A percentile compares a stretch with the other conserved stretches of the same genome.
These are phyloP conservation scores for Iberis amara DNA, from an alignment of 441 rosid species.

Conservation along the genomic window DNA sequence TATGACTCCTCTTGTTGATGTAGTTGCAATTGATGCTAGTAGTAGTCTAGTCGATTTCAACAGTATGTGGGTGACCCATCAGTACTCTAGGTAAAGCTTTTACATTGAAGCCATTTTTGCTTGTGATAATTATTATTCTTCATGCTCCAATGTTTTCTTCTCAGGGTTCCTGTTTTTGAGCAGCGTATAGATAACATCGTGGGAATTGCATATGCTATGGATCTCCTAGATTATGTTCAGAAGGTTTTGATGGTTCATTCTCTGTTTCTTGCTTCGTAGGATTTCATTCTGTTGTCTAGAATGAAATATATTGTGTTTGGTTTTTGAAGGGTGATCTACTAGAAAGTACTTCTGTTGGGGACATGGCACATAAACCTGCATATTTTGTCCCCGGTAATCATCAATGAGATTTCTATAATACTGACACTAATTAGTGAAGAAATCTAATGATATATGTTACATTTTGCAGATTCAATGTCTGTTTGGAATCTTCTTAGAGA, in stretches of 20 bases:
- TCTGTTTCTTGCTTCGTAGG: slow-evolving; percentile 11
- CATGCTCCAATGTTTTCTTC: slow-evolving; percentile 30
- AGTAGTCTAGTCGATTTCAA: slow-evolving; percentile 83
- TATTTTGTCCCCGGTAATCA: slow-evolving; percentile 90
- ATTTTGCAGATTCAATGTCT: slow-evolving; percentile 86
- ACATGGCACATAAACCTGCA: slow-evolving; percentile 98
- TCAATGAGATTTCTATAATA: slow-evolving; percentile 15
- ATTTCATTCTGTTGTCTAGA: slow-evolving; percentile 34
- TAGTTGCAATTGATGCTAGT: slow-evolving; percentile 90
- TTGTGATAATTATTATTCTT: slow-evolving; percentile 5
- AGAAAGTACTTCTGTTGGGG: slow-evolving; percentile 78
- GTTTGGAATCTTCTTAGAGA: slow-evolving; percentile 99
- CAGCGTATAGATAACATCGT: slow-evolving; percentile 97
- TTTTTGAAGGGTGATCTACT: slow-evolving; percentile 93
- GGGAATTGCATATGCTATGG: slow-evolving; percentile 99
- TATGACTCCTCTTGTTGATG: slow-evolving; percentile 99
- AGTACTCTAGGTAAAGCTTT: slow-evolving; percentile 72
- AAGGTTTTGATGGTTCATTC: slow-evolving; percentile 52
- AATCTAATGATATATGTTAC: slow-evolving; percentile 7
- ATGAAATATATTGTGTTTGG: slow-evolving; percentile 37
- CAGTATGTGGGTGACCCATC: slow-evolving; percentile 93
- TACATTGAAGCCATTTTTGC: slow-evolving; percentile 1
- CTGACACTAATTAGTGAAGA: slow-evolving; percentile 14
- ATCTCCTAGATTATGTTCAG: slow-evolving; percentile 84
- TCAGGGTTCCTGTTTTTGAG: slow-evolving; percentile 98